These are phyloP conservation scores for Gossypium rotundifolium DNA, from an alignment of 345 rosid genomes.

Conservation along the genomic window DNA sequence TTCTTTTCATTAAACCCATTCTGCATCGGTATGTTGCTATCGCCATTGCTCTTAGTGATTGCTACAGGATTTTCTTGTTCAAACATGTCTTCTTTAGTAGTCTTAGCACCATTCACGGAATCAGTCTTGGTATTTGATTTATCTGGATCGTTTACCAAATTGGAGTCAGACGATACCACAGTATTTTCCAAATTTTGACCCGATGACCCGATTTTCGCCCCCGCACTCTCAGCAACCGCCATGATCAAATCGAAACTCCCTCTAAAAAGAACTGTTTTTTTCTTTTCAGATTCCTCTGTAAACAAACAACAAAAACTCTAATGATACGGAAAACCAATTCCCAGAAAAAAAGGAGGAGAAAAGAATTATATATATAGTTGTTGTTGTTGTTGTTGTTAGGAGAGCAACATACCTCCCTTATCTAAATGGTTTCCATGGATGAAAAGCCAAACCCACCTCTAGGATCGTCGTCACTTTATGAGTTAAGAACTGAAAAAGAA, in stretches of 20 bases:
- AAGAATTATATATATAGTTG: not conserved
- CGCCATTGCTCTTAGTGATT: constrained; percentile 16
- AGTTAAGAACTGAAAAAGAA: not conserved
- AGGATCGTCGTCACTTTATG: constrained; percentile 18
- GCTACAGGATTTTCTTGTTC: constrained; percentile 18
- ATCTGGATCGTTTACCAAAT: constrained; percentile 38
- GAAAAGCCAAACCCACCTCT: constrained; percentile 18
- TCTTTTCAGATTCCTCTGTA: constrained; percentile 25
- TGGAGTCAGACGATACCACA: constrained; percentile 43
- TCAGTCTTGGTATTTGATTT: constrained; percentile 47
- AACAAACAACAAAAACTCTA: not conserved
- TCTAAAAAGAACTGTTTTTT: constrained; percentile 1
- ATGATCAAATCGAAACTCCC: constrained; percentile 37
- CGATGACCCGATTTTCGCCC: constrained; percentile 57
- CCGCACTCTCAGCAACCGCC: constrained; percentile 96
- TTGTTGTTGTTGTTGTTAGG: not conserved
- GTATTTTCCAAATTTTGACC: constrained; percentile 58
- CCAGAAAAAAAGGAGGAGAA: not conserved
- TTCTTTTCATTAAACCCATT: constrained; percentile 27
- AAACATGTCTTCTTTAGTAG: constrained; percentile 21
- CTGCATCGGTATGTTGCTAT: constrained; percentile 30
- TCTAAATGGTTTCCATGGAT: constrained; percentile 42
- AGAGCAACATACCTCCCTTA: constrained; percentile 27
- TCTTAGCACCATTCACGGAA: constrained; percentile 16
- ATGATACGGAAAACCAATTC: not conserved